Evolutionary conservation across 2,329 filamentous ascomycete genomes (phyloP), one percentile per base, ranked within the genome.

Genomic region (Chaetomium globosum): DNA sequence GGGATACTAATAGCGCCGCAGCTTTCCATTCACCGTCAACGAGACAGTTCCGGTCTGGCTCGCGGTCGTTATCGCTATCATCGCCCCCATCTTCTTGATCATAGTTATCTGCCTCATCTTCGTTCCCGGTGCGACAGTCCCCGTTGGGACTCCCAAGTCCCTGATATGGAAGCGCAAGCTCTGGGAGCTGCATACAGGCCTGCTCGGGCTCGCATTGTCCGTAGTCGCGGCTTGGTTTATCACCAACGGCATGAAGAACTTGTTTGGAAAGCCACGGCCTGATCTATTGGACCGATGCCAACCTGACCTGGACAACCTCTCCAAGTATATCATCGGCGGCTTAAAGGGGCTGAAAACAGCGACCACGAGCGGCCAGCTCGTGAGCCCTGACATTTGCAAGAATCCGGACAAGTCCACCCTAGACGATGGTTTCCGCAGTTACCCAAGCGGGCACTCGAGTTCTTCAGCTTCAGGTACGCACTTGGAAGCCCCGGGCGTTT

Each of bases 171-270:
- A 85, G 74, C 85, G 91, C 69, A 97, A 95, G 78, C 76, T 97
- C 1, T 97, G 94, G 93, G 93, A 97, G 76, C 87, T 91, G 75
- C 92, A 97, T 74, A 87, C 87, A 2, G 93, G 91, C 65, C 92
- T 89, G 87, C 86, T 97, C 72, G 93, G 93, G 0, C 82, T 97
- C 2, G 91, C 83, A 0, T 81, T 97, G 21, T 87, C 90, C 2
- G 80, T 92, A 10, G 87, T 88, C 2, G 82, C 86, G 2, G 85
- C 90, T 4, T 96, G 90, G 80, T 87, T 95, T 77, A 87, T 96
- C 72, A 94, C 93, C 0, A 88, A 92, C 71, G 91, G 89, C 59
- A 87, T 96, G 82, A 97, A 97, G 83, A 92, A 89, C 73, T 79
- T 87, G 56, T 87, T 86, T 67, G 87, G 87, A 69, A 85, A 87